Evolutionary conservation across 257 asterid species (phyloP).

Genomic region (Ilex asprella): DNA sequence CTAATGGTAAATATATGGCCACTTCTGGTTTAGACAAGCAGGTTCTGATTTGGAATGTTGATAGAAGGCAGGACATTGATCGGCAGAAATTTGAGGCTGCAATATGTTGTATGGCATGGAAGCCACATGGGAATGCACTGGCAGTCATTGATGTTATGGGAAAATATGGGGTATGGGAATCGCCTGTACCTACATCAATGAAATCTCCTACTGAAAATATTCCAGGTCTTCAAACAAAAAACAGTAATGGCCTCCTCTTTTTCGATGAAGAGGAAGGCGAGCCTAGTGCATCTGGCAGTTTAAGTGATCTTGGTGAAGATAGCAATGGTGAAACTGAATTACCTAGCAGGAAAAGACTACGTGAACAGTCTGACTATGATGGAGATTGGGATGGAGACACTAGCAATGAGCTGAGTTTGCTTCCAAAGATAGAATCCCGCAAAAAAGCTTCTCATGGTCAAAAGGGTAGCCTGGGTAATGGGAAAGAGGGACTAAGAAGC

Average conservation of each 20-base stretch:
- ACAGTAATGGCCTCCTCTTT: slow-evolving; percentile 55
- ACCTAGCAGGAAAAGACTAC: slow-evolving; percentile 63
- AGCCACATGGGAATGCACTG: slow-evolving; percentile 86
- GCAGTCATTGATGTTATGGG: slow-evolving; percentile 83
- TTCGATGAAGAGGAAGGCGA: slow-evolving; percentile 72
- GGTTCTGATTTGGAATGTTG: slow-evolving; percentile 90
- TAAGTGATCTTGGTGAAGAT: slow-evolving; percentile 76
- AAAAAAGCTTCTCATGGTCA: slow-evolving; percentile 45
- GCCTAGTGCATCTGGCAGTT: slow-evolving; percentile 60
- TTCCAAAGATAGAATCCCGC: slow-evolving; percentile 49
- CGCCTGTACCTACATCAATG: slow-evolving; percentile 82
- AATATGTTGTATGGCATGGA: slow-evolving; percentile 87
- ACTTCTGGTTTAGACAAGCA: slow-evolving; percentile 84
- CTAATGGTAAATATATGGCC: slow-evolving; percentile 95
- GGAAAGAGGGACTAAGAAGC: slow-evolving; percentile 36
- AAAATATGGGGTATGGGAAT: slow-evolving; percentile 87
- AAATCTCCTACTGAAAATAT: slow-evolving; percentile 92
- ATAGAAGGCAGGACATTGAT: slow-evolving; percentile 81
- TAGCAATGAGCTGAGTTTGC: slow-evolving; percentile 41
- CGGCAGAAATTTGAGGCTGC: slow-evolving; percentile 76
- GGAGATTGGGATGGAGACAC: slow-evolving; percentile 61
- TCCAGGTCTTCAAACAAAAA: slow-evolving; percentile 48
- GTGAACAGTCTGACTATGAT: slow-evolving; percentile 34
- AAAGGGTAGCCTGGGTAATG: slow-evolving; percentile 27
- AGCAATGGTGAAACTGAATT: slow-evolving; percentile 54